Percentiles rank a stretch among this genome's conserved stretches.
phyloP scores from a whole-genome alignment of 306 rosid genomes.

The Sphenostylis stenocarpa region DNA sequence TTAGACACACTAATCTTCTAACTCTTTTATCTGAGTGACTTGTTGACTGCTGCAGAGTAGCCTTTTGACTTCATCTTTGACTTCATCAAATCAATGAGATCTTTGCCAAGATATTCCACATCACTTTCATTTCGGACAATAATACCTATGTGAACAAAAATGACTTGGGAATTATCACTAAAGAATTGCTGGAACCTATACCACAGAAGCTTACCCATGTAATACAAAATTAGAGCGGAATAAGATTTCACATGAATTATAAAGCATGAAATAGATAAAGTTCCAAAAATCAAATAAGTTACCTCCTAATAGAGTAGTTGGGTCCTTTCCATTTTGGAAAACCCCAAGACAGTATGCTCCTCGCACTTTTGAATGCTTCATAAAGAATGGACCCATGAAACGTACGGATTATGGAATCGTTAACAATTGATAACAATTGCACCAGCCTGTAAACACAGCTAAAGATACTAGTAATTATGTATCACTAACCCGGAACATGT shows the following conservation, averaged over 20 bases:
- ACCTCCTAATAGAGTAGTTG: conserved; percentile 97
- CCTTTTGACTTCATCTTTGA: too few relatives aligned
- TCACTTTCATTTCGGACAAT: conserved; percentile 89
- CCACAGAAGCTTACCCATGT: background rate
- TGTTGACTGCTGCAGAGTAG: too few relatives aligned
- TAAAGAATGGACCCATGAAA: conserved; percentile 37
- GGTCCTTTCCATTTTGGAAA: conserved; percentile 89
- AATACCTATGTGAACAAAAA: conserved; percentile 55
- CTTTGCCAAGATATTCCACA: too few relatives aligned
- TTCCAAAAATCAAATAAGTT: conserved; percentile 5
- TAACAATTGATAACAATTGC: conserved; percentile 20
- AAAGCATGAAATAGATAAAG: conserved; percentile 27
- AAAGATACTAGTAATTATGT: background rate
- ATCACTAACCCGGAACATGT: conserved; percentile 77
- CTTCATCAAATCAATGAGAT: too few relatives aligned
- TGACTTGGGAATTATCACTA: background rate
- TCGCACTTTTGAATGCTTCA: conserved; percentile 83
- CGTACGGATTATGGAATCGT: conserved; percentile 15
- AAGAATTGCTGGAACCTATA: conserved; percentile 16
- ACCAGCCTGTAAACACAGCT: conserved; percentile 25
- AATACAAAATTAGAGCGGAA: conserved; percentile 19
- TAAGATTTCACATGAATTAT: conserved; percentile 5
- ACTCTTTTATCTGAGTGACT: too few relatives aligned
- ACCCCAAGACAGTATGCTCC: conserved; percentile 95
- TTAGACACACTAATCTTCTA: too few relatives aligned